Evolutionary conservation across 345 rosid species (phyloP).

Genomic region (Brassica napus): DNA sequence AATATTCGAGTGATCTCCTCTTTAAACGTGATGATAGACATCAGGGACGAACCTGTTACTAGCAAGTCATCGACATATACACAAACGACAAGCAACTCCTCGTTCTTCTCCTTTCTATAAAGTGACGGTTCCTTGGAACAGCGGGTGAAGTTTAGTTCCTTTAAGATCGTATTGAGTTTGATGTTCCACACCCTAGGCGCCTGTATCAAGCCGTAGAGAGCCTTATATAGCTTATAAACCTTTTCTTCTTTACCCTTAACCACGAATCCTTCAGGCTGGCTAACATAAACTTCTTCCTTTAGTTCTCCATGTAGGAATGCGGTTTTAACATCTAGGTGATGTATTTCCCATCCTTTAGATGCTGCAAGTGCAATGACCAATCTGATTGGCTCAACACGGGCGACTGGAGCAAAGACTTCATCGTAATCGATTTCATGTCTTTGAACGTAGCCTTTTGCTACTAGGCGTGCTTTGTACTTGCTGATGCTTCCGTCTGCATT

Average conservation of each 20-base stretch:
- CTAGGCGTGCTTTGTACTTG: too few relatives aligned
- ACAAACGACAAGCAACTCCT: background rate
- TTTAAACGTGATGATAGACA: too few relatives aligned
- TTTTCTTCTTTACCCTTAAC: background rate
- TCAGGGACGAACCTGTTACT: background rate
- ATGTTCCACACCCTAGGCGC: background rate
- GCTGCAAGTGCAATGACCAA: too few relatives aligned
- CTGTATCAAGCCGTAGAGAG: background rate
- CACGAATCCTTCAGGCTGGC: background rate
- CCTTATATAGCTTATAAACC: background rate
- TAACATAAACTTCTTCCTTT: too few relatives aligned
- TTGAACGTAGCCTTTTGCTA: too few relatives aligned
- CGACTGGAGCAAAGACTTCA: too few relatives aligned
- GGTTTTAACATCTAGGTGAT: too few relatives aligned
- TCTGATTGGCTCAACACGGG: too few relatives aligned
- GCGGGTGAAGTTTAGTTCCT: background rate
- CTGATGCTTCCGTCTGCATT: background rate
- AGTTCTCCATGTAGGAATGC: too few relatives aligned
- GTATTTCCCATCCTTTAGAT: too few relatives aligned
- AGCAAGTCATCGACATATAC: background rate
- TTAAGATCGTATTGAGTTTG: background rate
- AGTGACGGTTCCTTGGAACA: background rate
- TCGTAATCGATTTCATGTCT: too few relatives aligned
- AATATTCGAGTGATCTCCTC: too few relatives aligned
- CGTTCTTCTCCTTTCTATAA: background rate